Percentiles rank a stretch among this genome's conserved stretches.
These are phyloP conservation scores for Austroboletus niveus DNA, from an alignment of 1,284 basidiomycete genomes.

Conservation along the genomic window DNA sequence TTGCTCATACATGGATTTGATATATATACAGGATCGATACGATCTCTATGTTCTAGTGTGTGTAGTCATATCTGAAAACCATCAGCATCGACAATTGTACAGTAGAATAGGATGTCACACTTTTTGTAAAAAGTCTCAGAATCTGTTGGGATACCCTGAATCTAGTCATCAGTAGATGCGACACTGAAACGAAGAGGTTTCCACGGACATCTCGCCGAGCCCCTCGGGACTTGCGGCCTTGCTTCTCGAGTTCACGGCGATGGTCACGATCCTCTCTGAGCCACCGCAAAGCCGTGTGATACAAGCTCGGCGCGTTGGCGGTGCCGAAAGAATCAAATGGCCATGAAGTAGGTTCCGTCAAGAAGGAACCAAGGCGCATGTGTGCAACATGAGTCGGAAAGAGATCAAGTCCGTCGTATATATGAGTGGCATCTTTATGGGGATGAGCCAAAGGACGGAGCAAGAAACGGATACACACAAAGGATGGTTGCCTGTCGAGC, in stretches of 20 bases:
- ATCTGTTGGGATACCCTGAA: conserved; percentile 61
- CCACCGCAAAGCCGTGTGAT: conserved; percentile 80
- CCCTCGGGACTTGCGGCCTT: conserved; percentile 66
- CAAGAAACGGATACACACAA: conserved; percentile 51
- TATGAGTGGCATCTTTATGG: conserved; percentile 84
- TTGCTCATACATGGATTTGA: too few relatives aligned
- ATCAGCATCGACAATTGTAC: conserved; percentile 1
- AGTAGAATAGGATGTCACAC: conserved; percentile 41
- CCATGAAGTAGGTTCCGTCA: conserved; percentile 70
- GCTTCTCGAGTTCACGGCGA: conserved; percentile 57
- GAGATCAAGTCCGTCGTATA: conserved; percentile 84
- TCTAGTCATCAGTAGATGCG: conserved; percentile 2
- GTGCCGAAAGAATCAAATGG: conserved; percentile 30
- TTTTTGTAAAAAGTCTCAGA: conserved; percentile 90
- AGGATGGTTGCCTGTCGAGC: conserved; percentile 85
- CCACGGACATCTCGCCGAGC: conserved; percentile 59
- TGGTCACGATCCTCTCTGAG: conserved; percentile 77
- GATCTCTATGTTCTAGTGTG: conserved; percentile 32
- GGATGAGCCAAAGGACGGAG: conserved; percentile 9
- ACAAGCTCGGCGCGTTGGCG: conserved; percentile 44
- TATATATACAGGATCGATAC: not conserved
- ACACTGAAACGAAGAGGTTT: not conserved
- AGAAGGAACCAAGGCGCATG: conserved; percentile 79
- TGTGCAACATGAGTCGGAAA: conserved; percentile 93
- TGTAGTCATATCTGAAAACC: conserved; percentile 64